A percentile compares a stretch with the other conserved stretches of the same genome.
Conservation (phyloP, 208 protist species). For the Crithidia brevicula region DNA sequence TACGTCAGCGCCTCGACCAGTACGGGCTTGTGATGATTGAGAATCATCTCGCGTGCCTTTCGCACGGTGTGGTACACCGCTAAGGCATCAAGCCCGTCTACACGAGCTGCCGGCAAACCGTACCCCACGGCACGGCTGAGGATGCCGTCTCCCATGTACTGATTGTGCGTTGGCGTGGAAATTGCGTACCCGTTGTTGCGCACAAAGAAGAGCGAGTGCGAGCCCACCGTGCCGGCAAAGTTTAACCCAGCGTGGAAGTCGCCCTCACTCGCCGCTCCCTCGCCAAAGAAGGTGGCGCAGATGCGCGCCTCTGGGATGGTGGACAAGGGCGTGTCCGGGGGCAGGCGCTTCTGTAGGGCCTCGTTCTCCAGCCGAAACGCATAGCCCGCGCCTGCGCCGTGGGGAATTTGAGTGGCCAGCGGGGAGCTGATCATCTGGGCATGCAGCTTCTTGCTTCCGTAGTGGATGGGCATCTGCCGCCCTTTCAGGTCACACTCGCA, state of each 20-base stretch:
- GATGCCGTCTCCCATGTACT: constrained; percentile 97
- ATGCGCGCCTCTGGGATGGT: constrained; percentile 50
- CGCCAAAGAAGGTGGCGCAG: constrained; percentile 96
- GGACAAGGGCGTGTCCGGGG: constrained; percentile 29
- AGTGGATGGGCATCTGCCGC: constrained; percentile 98
- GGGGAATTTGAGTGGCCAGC: constrained; percentile 97
- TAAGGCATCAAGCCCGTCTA: constrained; percentile 97
- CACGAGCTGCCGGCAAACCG: constrained; percentile 90
- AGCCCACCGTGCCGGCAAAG: constrained; percentile 94
- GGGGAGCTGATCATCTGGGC: constrained; percentile 97
- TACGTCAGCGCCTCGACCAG: constrained; percentile 98
- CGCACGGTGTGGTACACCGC: constrained; percentile 94
- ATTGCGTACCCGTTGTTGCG: constrained; percentile 97
- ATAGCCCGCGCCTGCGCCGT: constrained; percentile 95
- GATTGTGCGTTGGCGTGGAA: constrained; percentile 94
- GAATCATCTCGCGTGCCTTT: constrained; percentile 83
- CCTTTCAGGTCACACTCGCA: constrained; percentile 90
- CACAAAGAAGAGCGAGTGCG: constrained; percentile 95
- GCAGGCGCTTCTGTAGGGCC: constrained; percentile 30
- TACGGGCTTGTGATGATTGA: constrained; percentile 83
- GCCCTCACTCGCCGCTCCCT: constrained; percentile 96
- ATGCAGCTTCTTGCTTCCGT: constrained; percentile 92
- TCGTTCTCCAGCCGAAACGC: constrained; percentile 91
- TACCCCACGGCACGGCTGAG: constrained; percentile 79
- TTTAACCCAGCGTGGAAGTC: constrained; percentile 98